Conservation (phyloP, 352 stramenopile species). For the Pythium aphanidermatum region DNA sequence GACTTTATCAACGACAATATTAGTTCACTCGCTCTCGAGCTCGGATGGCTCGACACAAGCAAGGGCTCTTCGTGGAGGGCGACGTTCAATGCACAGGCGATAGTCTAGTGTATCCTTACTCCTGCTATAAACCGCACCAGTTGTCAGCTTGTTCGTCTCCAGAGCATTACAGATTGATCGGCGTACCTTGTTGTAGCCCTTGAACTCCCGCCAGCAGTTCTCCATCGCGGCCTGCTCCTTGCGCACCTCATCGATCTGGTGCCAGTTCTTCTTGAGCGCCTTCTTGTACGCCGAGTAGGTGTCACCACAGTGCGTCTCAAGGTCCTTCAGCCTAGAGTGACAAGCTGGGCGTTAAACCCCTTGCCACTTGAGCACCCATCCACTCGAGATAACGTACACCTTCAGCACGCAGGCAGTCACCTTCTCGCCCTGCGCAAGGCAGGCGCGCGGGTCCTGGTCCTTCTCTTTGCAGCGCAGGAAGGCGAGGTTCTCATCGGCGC, state of each 20-base stretch:
- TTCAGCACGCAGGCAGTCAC: constrained; percentile 84
- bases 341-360: too few relatives aligned
- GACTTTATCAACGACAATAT: constrained; percentile 24
- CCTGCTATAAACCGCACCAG: constrained; percentile 6
- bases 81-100: constrained; percentile 16
- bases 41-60: background rate
- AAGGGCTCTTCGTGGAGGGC: constrained; percentile 1
- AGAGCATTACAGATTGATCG: constrained; percentile 19
- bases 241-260: constrained; percentile 76
- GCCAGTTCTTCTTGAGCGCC: constrained; percentile 87
- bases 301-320: constrained; percentile 81
- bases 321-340: constrained; percentile 50
- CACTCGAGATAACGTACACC: constrained; percentile 48
- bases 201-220: constrained; percentile 80
- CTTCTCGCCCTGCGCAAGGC: constrained; percentile 81
- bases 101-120: constrained; percentile 26
- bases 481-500: constrained; percentile 72
- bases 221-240: constrained; percentile 85
- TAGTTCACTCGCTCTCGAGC: constrained; percentile 14
- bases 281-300: constrained; percentile 85
- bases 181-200: constrained; percentile 39
- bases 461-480: constrained; percentile 87
- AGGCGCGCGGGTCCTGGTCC: constrained; percentile 72
- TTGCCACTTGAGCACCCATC: background rate
- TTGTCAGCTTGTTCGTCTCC: background rate